Percentiles rank a stretch among this genome's conserved stretches.
Conservation (phyloP, 345 rosid species). For the Ceriops zippeliana region DNA sequence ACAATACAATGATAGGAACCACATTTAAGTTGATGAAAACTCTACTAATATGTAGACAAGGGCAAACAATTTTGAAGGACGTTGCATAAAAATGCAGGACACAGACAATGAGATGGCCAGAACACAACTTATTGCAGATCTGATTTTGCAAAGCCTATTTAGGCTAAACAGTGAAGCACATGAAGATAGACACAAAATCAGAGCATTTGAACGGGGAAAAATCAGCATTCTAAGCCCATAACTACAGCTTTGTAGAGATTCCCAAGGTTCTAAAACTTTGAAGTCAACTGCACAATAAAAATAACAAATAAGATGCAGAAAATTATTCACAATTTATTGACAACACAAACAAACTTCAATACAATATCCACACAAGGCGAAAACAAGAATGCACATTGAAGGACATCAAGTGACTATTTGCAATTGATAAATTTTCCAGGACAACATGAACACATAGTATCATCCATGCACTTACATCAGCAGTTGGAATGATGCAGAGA, state of each 20-base stretch:
- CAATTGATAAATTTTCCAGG: constrained; percentile 18
- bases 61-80: neutral
- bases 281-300: neutral
- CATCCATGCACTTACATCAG: constrained; percentile 18
- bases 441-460: constrained; percentile 23
- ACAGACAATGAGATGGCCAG: too few relatives aligned
- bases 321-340: constrained; percentile 29
- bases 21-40: neutral
- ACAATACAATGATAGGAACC: neutral
- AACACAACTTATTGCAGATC: too few relatives aligned
- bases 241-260: neutral
- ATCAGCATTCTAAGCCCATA: neutral
- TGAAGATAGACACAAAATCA: neutral
- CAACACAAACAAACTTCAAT: constrained; percentile 20
- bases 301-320: neutral
- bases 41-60: neutral
- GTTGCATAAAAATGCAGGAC: too few relatives aligned
- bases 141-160: too few relatives aligned
- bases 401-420: constrained; percentile 14
- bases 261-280: neutral
- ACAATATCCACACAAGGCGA: constrained; percentile 24
- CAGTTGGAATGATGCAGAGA: constrained; percentile 20
- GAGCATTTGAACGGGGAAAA: neutral
- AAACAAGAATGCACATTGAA: constrained; percentile 16
- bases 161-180: neutral